Percentiles rank a stretch among this genome's conserved stretches.
Evolutionary conservation across 306 rosid species (phyloP).

Genomic region (Hylodesmum podocarpum): DNA sequence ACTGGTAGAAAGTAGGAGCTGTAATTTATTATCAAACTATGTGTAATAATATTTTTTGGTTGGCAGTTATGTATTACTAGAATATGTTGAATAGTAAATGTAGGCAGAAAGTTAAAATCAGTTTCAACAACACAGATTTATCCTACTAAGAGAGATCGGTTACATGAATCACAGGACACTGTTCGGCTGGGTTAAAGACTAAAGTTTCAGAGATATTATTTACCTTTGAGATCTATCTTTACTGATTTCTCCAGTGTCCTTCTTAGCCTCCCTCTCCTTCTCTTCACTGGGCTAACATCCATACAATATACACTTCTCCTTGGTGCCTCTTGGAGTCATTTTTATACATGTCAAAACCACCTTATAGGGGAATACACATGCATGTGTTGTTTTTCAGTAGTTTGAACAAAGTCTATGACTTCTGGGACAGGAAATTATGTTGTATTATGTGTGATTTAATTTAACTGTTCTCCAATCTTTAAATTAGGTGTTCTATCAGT

Average conservation of each 20-base stretch:
- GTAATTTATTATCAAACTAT: background rate
- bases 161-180: background rate
- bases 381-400: too few species aligned
- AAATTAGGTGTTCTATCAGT: background rate
- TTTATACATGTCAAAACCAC: background rate
- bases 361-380: background rate
- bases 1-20: background rate
- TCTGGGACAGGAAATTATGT: background rate
- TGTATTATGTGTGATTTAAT: background rate
- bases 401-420: background rate
- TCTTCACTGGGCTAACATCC: background rate
- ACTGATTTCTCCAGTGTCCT: background rate
- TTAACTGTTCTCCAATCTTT: background rate
- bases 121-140: background rate
- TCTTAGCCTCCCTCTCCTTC: background rate
- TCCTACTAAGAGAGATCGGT: background rate
- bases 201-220: background rate
- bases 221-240: background rate
- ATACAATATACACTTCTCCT: background rate
- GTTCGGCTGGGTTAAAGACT: background rate
- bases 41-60: background rate
- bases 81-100: background rate
- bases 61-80: background rate
- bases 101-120: background rate
- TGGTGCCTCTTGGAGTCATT: too few species aligned